These are phyloP conservation scores for Eutrema heterophyllum DNA, from an alignment of 345 rosid genomes.

Conservation along the genomic window DNA sequence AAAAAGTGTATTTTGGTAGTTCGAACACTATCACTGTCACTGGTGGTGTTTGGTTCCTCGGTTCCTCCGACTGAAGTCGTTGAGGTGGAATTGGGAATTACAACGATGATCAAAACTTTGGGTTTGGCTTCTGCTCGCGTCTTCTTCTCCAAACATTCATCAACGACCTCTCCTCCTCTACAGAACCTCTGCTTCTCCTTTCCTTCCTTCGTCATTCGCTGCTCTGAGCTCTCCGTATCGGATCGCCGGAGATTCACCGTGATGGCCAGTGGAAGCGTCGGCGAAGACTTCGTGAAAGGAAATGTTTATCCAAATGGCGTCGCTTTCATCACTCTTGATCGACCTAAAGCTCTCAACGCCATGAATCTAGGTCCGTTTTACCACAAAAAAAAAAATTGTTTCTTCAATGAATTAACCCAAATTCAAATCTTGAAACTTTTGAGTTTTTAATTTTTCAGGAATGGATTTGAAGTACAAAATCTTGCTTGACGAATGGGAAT, in stretches of 20 bases:
- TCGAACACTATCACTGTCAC: background rate
- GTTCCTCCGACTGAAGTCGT: background rate
- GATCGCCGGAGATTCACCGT: conserved; percentile 25
- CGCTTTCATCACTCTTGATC: conserved; percentile 90
- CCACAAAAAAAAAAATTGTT: background rate
- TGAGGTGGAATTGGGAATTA: background rate
- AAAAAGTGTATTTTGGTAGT: background rate
- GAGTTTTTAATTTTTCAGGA: conserved; percentile 37
- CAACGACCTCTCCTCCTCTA: background rate
- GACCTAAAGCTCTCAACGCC: conserved; percentile 95
- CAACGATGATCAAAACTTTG: conserved; percentile 20
- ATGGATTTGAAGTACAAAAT: conserved; percentile 73
- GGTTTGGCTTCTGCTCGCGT: conserved; percentile 16
- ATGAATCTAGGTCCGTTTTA: conserved; percentile 64
- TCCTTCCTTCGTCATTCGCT: background rate
- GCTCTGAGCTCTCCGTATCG: conserved; percentile 1
- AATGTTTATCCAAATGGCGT: conserved; percentile 73
- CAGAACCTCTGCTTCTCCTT: background rate
- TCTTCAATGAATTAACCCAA: background rate
- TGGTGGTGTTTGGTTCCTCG: conserved; percentile 12
- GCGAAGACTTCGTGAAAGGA: conserved; percentile 66
- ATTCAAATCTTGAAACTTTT: background rate
- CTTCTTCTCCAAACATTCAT: conserved; percentile 8
- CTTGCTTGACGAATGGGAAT: conserved; percentile 87
- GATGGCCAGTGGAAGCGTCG: conserved; percentile 42